phyloP scores from a whole-genome alignment of 106 monocot genomes.

The Platanthera zijinensis region DNA sequence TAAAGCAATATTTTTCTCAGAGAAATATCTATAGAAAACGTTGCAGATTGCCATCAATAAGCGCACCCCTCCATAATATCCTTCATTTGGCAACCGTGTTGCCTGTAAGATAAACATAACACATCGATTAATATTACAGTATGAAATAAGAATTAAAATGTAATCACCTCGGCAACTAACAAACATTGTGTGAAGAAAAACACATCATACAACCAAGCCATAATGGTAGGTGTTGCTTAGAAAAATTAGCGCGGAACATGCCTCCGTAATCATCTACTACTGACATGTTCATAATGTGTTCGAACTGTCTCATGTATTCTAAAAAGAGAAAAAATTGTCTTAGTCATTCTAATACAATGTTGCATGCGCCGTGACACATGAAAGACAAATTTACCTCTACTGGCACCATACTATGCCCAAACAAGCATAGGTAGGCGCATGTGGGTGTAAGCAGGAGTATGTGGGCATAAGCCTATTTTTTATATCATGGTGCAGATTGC shows the following conservation, averaged over 20 bases:
- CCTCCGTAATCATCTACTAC: background rate
- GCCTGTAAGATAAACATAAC: slow-evolving; percentile 30
- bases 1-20: slow-evolving; percentile 52
- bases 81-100: slow-evolving; percentile 62
- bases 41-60: slow-evolving; percentile 88
- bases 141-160: background rate
- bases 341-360: no score
- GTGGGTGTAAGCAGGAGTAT: no score
- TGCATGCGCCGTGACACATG: no score
- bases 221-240: background rate
- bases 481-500: no score
- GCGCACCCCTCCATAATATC: slow-evolving; percentile 91
- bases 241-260: background rate
- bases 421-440: no score
- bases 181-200: background rate
- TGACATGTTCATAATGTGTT: background rate
- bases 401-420: no score
- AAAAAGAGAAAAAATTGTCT: background rate
- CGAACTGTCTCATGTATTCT: background rate
- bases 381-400: no score
- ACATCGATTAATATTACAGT: background rate
- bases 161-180: background rate
- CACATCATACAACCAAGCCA: background rate
- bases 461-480: no score
- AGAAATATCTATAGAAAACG: slow-evolving; percentile 63